A percentile compares a stretch with the other conserved stretches of the same genome.
These are phyloP conservation scores for Agaricus blazei DNA, from an alignment of 768 basidiomycete genomes.

Conservation along the genomic window DNA sequence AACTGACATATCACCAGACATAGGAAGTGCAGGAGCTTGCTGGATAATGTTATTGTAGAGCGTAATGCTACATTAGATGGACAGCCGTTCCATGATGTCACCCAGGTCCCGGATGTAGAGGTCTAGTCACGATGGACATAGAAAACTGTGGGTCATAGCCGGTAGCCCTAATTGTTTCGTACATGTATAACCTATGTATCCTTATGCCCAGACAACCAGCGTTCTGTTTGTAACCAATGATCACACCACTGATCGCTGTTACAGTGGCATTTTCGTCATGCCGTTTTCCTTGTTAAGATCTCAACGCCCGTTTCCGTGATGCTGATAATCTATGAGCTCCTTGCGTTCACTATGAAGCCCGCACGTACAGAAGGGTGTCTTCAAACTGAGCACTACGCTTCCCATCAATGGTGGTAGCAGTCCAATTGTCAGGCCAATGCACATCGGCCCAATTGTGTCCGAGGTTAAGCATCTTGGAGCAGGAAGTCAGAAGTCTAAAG, in stretches of 20 bases:
- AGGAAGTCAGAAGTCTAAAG: constrained; percentile 9
- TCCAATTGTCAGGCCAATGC: constrained; percentile 97
- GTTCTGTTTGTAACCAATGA: neutral
- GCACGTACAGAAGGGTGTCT: constrained; percentile 86
- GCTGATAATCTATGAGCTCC: constrained; percentile 32
- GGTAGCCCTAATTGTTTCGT: neutral
- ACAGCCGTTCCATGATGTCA: constrained; percentile 54
- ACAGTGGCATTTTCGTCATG: neutral
- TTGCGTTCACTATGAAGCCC: neutral
- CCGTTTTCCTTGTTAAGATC: constrained; percentile 51
- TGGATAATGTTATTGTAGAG: constrained; percentile 57
- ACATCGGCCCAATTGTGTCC: constrained; percentile 71
- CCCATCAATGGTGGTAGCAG: constrained; percentile 89
- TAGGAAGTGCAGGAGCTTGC: constrained; percentile 60
- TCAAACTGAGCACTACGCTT: constrained; percentile 95
- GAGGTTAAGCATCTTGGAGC: constrained; percentile 81
- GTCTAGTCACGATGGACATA: constrained; percentile 28
- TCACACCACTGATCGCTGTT: neutral
- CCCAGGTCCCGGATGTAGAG: constrained; percentile 64
- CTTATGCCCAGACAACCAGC: neutral
- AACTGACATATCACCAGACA: constrained; percentile 41
- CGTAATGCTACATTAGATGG: constrained; percentile 58
- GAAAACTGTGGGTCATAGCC: neutral
- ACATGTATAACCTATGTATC: neutral
- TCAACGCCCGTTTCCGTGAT: constrained; percentile 91